These are phyloP conservation scores for Penicillium silybi DNA, from an alignment of 495 filamentous ascomycete species.

Conservation along the genomic window DNA sequence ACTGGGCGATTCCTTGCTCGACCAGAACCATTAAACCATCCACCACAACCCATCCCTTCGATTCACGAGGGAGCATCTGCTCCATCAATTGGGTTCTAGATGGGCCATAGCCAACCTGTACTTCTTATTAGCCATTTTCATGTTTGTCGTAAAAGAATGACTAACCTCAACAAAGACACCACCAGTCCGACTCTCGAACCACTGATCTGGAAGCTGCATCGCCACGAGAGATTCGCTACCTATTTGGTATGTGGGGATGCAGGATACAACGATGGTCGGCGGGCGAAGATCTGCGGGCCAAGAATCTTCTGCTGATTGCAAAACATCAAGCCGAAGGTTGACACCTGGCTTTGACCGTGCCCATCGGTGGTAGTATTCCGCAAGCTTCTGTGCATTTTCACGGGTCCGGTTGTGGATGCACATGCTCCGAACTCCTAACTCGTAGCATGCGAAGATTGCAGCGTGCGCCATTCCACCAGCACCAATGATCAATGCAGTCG, in stretches of 20 bases:
- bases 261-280: conserved; percentile 65
- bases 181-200: conserved; percentile 70
- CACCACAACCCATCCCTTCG: conserved; percentile 59
- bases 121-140: conserved; percentile 42
- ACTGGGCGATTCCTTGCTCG: conserved; percentile 72
- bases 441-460: conserved; percentile 60
- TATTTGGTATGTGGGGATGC: conserved; percentile 58
- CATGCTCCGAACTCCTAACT: conserved; percentile 51
- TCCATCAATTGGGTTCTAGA: conserved; percentile 52
- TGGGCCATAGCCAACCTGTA: conserved; percentile 34
- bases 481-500: conserved; percentile 54
- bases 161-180: conserved; percentile 65
- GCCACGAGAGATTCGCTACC: conserved; percentile 52
- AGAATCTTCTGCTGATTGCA: conserved; percentile 43
- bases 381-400: conserved; percentile 52
- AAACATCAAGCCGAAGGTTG: conserved; percentile 46
- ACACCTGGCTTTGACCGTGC: conserved; percentile 11
- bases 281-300: conserved; percentile 50
- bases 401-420: conserved; percentile 60
- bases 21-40: conserved; percentile 65
- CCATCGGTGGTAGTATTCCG: conserved; percentile 34
- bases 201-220: conserved; percentile 59
- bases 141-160: background rate
- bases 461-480: conserved; percentile 60
- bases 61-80: conserved; percentile 42